phyloP scores from a whole-genome alignment of 202 grass and related monocot genomes.

The Zoysia matrella region DNA sequence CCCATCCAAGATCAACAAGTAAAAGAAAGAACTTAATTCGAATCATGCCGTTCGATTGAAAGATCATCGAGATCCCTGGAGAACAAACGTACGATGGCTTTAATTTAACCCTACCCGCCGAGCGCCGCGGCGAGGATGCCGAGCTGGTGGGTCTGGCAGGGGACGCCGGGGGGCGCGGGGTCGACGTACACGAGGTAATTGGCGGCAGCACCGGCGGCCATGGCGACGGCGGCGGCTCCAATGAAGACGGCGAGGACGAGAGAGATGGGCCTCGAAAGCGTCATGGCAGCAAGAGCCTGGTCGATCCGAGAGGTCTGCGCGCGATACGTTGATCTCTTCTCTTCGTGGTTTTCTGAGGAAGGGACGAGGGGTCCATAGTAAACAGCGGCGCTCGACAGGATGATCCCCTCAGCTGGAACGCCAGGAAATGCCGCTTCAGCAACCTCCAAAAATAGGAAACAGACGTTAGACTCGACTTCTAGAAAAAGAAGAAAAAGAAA shows the following conservation, averaged over 20 bases:
- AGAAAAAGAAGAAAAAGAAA: too few relatives aligned
- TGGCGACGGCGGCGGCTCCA: neutral
- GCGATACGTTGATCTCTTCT: neutral
- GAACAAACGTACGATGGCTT: neutral
- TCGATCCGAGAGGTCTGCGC: neutral
- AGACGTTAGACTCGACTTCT: too few relatives aligned
- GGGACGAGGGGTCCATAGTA: neutral
- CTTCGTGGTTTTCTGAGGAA: neutral
- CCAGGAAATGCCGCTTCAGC: neutral
- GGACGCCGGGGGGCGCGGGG: conserved; percentile 35
- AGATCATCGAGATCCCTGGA: too few relatives aligned
- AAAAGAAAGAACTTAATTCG: too few relatives aligned
- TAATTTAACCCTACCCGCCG: conserved; percentile 31
- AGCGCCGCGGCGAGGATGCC: conserved; percentile 62
- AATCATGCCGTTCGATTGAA: neutral
- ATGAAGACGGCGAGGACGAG: neutral
- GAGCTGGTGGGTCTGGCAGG: conserved; percentile 54
- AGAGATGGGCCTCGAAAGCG: neutral
- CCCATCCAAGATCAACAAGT: too few relatives aligned
- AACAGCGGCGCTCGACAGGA: neutral
- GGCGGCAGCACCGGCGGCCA: neutral
- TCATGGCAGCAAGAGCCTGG: conserved; percentile 22
- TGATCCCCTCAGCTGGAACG: neutral
- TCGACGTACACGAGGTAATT: conserved; percentile 59
- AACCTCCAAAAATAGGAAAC: neutral